These are phyloP conservation scores for Pyrus hybrid DNA, from an alignment of 331 rosid species.

Conservation along the genomic window DNA sequence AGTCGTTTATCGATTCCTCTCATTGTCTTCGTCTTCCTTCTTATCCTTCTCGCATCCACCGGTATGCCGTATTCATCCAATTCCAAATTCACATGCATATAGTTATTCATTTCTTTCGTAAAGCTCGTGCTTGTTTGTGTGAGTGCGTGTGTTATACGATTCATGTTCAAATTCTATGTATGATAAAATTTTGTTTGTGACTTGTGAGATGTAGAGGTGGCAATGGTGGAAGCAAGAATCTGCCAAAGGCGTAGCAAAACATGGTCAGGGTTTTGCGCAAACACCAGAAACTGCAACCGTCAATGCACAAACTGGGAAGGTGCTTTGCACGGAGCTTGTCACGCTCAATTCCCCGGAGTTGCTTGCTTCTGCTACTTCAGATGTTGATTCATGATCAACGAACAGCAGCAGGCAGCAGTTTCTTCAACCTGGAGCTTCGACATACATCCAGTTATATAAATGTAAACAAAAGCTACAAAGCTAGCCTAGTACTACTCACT, in stretches of 20 bases:
- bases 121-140: background rate
- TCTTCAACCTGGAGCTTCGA: background rate
- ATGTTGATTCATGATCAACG: constrained; percentile 6
- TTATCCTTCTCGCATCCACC: constrained; percentile 6
- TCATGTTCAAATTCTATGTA: background rate
- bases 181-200: background rate
- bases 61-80: background rate
- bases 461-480: no score
- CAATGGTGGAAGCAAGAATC: constrained; percentile 19
- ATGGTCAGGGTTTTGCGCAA: constrained; percentile 17
- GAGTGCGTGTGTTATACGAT: background rate
- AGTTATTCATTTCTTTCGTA: background rate
- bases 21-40: background rate
- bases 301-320: constrained; percentile 20
- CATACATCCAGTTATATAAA: no score
- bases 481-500: no score
- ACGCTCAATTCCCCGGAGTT: constrained; percentile 18
- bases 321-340: constrained; percentile 27
- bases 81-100: background rate
- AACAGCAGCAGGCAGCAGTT: background rate
- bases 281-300: constrained; percentile 6
- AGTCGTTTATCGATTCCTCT: background rate
- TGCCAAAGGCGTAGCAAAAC: constrained; percentile 22
- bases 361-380: constrained; percentile 38
- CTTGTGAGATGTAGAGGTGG: constrained; percentile 7